These are phyloP conservation scores for Trichoderma gamsii DNA, from an alignment of 495 filamentous ascomycete genomes.

Conservation along the genomic window DNA sequence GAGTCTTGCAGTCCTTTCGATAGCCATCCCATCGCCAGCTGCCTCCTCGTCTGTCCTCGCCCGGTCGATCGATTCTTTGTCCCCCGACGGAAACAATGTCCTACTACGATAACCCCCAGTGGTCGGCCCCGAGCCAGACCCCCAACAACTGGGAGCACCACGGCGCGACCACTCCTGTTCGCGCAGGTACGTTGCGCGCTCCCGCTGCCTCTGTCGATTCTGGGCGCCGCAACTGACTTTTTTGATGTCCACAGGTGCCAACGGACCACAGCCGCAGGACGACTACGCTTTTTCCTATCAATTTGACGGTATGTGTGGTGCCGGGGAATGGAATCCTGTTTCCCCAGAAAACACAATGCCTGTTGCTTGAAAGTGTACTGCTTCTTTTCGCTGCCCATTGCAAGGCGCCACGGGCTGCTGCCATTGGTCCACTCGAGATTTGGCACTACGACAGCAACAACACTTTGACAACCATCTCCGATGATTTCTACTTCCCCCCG, in stretches of 20 bases:
- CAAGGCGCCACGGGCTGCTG: too few species aligned
- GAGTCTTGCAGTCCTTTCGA: background rate
- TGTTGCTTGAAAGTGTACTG: background rate
- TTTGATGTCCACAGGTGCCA: slow-evolving; percentile 12
- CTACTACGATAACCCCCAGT: slow-evolving; percentile 19
- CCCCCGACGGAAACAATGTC: slow-evolving; percentile 15
- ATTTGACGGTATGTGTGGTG: slow-evolving; percentile 14
- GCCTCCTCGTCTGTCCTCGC: background rate
- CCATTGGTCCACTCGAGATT: too few species aligned
- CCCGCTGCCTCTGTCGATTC: background rate
- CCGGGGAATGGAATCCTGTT: background rate
- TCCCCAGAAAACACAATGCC: background rate
- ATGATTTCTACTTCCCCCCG: background rate
- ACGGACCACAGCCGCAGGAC: slow-evolving; percentile 16
- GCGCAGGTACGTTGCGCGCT: slow-evolving; percentile 17
- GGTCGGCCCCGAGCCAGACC: slow-evolving; percentile 13
- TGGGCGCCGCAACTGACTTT: background rate
- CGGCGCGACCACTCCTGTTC: slow-evolving; percentile 11
- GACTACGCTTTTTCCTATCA: slow-evolving; percentile 17
- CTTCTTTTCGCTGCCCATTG: too few species aligned
- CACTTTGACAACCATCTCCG: too few species aligned
- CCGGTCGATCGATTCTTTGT: background rate
- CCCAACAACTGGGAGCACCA: slow-evolving; percentile 19
- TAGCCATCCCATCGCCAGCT: background rate
- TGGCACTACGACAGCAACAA: too few species aligned